Evolutionary conservation across 23 red algal species (phyloP), one percentile per base, ranked within the genome.

Genomic region (Gracilariopsis chorda): DNA sequence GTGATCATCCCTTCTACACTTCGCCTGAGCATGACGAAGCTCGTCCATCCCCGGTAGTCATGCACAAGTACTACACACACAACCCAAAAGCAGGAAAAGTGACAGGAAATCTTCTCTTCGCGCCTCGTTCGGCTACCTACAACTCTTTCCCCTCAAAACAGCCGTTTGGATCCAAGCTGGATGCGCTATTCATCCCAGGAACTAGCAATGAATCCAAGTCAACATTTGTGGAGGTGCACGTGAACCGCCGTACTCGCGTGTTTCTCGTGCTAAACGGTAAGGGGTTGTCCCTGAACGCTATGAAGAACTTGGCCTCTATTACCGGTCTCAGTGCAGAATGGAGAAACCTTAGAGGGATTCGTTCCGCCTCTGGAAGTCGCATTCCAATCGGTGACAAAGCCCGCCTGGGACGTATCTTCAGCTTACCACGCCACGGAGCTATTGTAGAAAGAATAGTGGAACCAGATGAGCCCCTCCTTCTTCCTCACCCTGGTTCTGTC

Each of bases 21-120:
- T n/a, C n/a, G 16, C 14, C 14, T 16, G 16, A 16, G n/a, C 16
- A 14, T 55, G 49, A 55, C n/a, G 16, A 14, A 16, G 49, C 16
- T n/a, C 14, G 49, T n/a, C n/a, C n/a, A 55, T n/a, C 16, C 14
- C 69, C 69, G 11, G 69, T 40, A n/a, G 39, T 76, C 69, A 8
- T 76, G 12, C 32, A 76, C 32, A 76, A 76, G 19, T 76, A 76
- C 40, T 76, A 76, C 40, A n/a, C n/a, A n/a, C 10, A 37, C 40
- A 37, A 36, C 40, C 39, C 33, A 8, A 23, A 39, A 48, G 42
- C 30, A 21, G 21, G 42, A n/a, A n/a, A 44, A 12, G 12, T 7
- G 28, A 20, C 19, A 21, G 7, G 9, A 7, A 7, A 11, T 36
- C 10, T 20, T 20, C 32, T 36, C 24, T 76, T 76, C 69, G 69